Base-by-base conservation (phyloP, 2,329 filamentous ascomycete genomes). In the Penicillium decumbens region DNA sequence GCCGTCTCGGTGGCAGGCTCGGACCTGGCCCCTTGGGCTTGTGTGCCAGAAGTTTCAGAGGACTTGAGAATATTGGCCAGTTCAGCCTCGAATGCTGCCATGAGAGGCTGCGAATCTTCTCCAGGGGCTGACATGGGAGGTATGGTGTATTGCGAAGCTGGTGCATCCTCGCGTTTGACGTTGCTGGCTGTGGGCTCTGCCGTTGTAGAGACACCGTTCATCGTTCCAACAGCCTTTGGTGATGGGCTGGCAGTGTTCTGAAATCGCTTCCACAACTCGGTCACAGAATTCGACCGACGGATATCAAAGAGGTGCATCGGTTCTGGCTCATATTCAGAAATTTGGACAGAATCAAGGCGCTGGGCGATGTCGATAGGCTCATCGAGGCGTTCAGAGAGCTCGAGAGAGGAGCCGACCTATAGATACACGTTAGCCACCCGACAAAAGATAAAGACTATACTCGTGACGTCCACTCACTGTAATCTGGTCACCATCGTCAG, bases 401-500 rank as follows among this genome's bases (percentile, higher is more conserved):
- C 75, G 23, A 74, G 60, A 40, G 73, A 71, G 20, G 74, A 76
- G 33, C 75, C 75, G 50, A 77, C 70, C 72, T 75, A 45, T 27
- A 24, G 33, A 39, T 27, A 41, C 43, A 6, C 13, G 47, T 65
- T 46, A 66, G 57, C 6, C 32, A 24, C 25, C 27, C 29, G 20
- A 29, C 15, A 12, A 29, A 12, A 23, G 3, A 13, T 10, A 8
- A 13, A 13, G 4, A 29, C 8, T 2, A 3, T 5, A 13, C 15
- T 29, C 24, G 25, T 3, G 10, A 32, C 30, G 24, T 37, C 15
- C 39, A 60, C 69, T 63, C 58, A 75, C 74, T 6, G 71, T 76
- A 47, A 77, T 73, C 28, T 76, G 72, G 25, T 75, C 71, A 54
- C 76, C 75, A 52, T 76, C 73, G 51, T 76, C 74, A 9, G 74